These are phyloP conservation scores for Erodium trifolium DNA, from an alignment of 441 rosid species.

Conservation along the genomic window DNA sequence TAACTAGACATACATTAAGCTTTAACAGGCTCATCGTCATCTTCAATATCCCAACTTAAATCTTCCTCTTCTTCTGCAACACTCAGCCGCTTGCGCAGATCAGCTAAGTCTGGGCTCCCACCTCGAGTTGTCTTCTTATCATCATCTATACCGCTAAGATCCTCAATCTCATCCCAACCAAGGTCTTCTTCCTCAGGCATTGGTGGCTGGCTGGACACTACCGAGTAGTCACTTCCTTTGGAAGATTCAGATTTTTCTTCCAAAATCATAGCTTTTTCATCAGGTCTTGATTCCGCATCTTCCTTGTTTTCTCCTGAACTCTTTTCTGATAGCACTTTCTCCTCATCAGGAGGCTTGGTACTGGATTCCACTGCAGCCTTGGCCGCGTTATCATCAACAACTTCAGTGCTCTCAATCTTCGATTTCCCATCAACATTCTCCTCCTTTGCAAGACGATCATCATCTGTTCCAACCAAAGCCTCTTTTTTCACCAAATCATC, in stretches of 20 bases:
- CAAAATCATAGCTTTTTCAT: not conserved
- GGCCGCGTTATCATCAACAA: not conserved
- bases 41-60: constrained; percentile 69
- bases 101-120: constrained; percentile 42
- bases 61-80: constrained; percentile 58
- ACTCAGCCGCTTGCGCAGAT: constrained; percentile 57
- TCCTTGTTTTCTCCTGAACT: not conserved
- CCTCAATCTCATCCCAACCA: constrained; percentile 98
- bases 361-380: not conserved
- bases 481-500: constrained; percentile 7
- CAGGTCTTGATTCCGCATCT: not conserved
- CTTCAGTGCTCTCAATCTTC: not conserved
- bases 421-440: not conserved
- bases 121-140: constrained; percentile 41
- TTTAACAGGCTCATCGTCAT: constrained; percentile 2
- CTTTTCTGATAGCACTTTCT: not conserved
- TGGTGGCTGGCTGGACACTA: constrained; percentile 30
- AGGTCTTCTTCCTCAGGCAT: constrained; percentile 69
- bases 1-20: not conserved
- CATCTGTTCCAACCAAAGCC: not conserved
- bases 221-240: constrained; percentile 23
- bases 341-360: not conserved
- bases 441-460: not conserved
- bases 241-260: constrained; percentile 20
- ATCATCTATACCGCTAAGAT: constrained; percentile 68